Evolutionary conservation across 495 filamentous ascomycete species (phyloP), one percentile per base, ranked within the genome.

Genomic region (Xylaria bambusicola): DNA sequence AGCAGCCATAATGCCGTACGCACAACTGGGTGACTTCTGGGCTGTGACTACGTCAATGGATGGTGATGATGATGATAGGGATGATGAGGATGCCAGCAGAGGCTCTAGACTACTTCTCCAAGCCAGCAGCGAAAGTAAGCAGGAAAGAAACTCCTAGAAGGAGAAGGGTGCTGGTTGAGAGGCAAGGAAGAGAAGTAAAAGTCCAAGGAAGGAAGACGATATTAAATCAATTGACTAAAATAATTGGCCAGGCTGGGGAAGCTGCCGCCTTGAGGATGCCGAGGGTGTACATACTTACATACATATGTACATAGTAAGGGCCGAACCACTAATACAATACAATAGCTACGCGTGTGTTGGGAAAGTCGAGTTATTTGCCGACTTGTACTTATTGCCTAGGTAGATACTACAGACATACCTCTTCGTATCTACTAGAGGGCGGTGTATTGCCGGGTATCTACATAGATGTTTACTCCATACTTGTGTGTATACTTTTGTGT

Each of bases 1-100:
- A 60, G 63, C 66, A 66, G 71, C 72, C 70, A 71, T 71, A 24
- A 55, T 67, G 54, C 50, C 40, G 40, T 49, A 40, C 42, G 12
- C n/a, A n/a, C 13, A 40, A 53, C n/a, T 26, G 24, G 5, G 20
- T 21, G 12, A 24, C 1, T n/a, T n/a, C n/a, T n/a, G n/a, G n/a
- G n/a, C n/a, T n/a, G n/a, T n/a, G n/a, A n/a, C n/a, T n/a, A n/a
- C n/a, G n/a, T n/a, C n/a, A n/a, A n/a, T n/a, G n/a, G n/a, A n/a
- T n/a, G n/a, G n/a, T n/a, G n/a, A n/a, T n/a, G n/a, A n/a, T n/a
- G n/a, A n/a, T n/a, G n/a, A n/a, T n/a, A n/a, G n/a, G n/a, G n/a
- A n/a, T n/a, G n/a, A n/a, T n/a, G n/a, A n/a, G n/a, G n/a, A n/a
- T n/a, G n/a, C n/a, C n/a, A n/a, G n/a, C n/a, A n/a, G n/a, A n/a